Evolutionary conservation across 2,329 filamentous ascomycete species (phyloP).

Genomic region (Pochonia chlamydosporia): DNA sequence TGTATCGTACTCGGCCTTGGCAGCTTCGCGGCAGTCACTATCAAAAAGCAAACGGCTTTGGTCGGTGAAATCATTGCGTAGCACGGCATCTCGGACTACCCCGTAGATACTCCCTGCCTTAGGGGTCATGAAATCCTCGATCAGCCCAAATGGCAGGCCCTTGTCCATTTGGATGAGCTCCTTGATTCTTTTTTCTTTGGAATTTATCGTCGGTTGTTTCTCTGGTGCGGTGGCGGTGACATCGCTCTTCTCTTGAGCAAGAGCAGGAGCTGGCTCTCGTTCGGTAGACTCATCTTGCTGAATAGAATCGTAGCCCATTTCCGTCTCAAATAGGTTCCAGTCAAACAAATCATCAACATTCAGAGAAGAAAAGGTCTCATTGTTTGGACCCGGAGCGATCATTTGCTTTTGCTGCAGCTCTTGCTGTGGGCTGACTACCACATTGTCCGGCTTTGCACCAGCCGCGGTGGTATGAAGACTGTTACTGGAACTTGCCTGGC

Average conservation of each 20-base stretch:
- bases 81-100: constrained; percentile 4
- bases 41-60: constrained; percentile 1
- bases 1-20: constrained; percentile 1
- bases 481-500: no score
- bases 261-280: not conserved
- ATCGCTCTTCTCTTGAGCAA: not conserved
- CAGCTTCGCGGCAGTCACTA: not conserved
- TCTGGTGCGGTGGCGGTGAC: not conserved
- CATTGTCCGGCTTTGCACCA: no score
- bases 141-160: constrained; percentile 4
- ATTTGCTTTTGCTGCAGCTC: not conserved
- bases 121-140: constrained; percentile 7
- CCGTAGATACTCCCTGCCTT: not conserved
- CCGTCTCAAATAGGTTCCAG: not conserved
- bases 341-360: not conserved
- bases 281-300: not conserved
- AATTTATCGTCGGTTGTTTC: not conserved
- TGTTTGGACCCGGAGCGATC: not conserved
- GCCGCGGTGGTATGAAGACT: no score
- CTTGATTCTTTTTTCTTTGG: not conserved
- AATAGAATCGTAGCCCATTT: not conserved
- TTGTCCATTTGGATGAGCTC: not conserved
- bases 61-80: not conserved
- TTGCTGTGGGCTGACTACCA: not conserved
- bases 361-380: not conserved